Percentiles rank a stretch among this genome's conserved stretches.
phyloP scores from a whole-genome alignment of 176 grass and related monocot species.

The barley (Hordeum vulgare) region MorexV3_pseudomolecules_assembly NC_058524.1:608280480-608280979 shows the following conservation, averaged over 20 bases:
- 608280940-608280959: not conserved
- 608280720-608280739: not conserved
- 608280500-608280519: not conserved
- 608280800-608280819: conserved; percentile 87
- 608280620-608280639: not conserved
- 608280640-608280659: not conserved
- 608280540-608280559: not conserved
- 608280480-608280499: not conserved
- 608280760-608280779: conserved; percentile 54
- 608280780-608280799: conserved; percentile 81
- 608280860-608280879: conserved; percentile 82
- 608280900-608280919: not conserved
- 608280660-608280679: not conserved
- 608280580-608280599: not conserved
- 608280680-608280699: too few relatives aligned
- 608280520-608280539: not conserved
- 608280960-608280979: not conserved
- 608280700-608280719: not conserved
- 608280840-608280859: conserved; percentile 51
- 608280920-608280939: not conserved
- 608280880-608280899: conserved; percentile 49
- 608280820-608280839: conserved; percentile 73
- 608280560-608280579: not conserved
- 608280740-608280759: not conserved
- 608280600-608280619: not conserved